Percentiles rank a stretch among this genome's conserved stretches.
These are phyloP conservation scores for Blastobotrys apis DNA, from an alignment of 1,139 yeast genomes.

Conservation along the genomic window DNA sequence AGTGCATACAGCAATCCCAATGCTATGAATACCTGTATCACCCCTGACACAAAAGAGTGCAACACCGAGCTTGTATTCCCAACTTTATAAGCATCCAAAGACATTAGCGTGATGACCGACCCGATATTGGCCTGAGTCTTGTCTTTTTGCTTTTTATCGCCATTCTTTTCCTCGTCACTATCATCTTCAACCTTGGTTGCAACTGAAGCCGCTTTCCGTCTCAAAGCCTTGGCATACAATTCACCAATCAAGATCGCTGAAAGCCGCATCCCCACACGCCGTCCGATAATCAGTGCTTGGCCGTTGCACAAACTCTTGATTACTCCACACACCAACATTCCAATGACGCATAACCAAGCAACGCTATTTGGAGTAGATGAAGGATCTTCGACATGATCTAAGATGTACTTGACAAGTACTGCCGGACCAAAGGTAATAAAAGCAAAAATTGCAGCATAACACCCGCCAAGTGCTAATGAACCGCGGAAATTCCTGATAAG, in stretches of 20 bases:
- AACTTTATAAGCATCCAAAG: constrained; percentile 90
- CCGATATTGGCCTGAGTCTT: constrained; percentile 69
- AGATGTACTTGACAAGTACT: constrained; percentile 63
- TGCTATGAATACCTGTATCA: constrained; percentile 66
- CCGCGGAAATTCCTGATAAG: constrained; percentile 58
- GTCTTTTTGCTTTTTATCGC: constrained; percentile 30
- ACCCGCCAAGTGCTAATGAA: constrained; percentile 59
- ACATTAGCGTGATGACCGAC: constrained; percentile 89
- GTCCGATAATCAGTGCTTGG: constrained; percentile 82
- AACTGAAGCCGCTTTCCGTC: constrained; percentile 63
- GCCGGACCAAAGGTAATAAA: constrained; percentile 73
- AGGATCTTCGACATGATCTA: constrained; percentile 82
- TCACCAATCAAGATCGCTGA: constrained; percentile 86
- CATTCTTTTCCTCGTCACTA: constrained; percentile 23
- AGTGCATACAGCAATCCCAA: constrained; percentile 61
- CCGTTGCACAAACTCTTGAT: constrained; percentile 65
- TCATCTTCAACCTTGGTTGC: constrained; percentile 30
- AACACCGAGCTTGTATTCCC: constrained; percentile 87
- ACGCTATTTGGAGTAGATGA: constrained; percentile 54
- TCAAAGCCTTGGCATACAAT: constrained; percentile 84
- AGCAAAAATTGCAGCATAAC: constrained; percentile 68
- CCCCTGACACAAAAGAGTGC: constrained; percentile 71
- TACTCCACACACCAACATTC: constrained; percentile 64
- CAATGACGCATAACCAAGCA: constrained; percentile 83
- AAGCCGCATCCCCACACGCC: constrained; percentile 88